Evolutionary conservation across 202 grass and related monocot species (phyloP), one percentile per base, ranked within the genome.

Genomic region (Setaria italica): DNA sequence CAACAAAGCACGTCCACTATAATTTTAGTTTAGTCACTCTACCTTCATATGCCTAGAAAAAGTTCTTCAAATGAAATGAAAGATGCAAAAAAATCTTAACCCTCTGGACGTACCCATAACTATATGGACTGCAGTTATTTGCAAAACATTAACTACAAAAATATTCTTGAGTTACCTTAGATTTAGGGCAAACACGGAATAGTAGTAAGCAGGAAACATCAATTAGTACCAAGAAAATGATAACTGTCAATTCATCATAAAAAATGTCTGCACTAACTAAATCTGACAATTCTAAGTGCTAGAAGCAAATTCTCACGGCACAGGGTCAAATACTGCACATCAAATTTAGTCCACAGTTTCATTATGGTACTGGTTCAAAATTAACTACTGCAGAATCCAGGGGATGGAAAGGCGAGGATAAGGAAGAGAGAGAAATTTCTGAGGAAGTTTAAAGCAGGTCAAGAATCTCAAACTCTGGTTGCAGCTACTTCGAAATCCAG

Each of bases 101-200:
- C 58, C 19, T 34, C n/a, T 54, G 65, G 67, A 35, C 58, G 11
- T 19, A 16, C 62, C 29, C 42, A 66, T 37, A 41, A 55, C 34
- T 70, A 51, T 58, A 43, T 42, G 48, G 29, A 81, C 65, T 58
- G 53, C 30, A 45, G 16, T 34, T 63, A 70, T 54, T 79, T 35
- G 51, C n/a, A 69, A 65, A 88, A 48, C 16, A 82, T 43, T 39
- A 70, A n/a, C 79, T 35, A 75, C 43, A 59, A 56, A 51, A 74
- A 71, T 55, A 62, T 78, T 74, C 70, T 51, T 19, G 21, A 60
- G 20, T 51, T 58, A 74, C 25, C 73, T 59, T 76, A 76, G 13
- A 50, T 50, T n/a, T 59, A 58, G 78, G 57, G 48, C 48, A 45
- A 46, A 32, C 30, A 21, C 41, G 57, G 42, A 50, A 15, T 67